A percentile compares a stretch with the other conserved stretches of the same genome.
Conservation (phyloP, 208 protist genomes). For the Spongospora subterranea region DNA sequence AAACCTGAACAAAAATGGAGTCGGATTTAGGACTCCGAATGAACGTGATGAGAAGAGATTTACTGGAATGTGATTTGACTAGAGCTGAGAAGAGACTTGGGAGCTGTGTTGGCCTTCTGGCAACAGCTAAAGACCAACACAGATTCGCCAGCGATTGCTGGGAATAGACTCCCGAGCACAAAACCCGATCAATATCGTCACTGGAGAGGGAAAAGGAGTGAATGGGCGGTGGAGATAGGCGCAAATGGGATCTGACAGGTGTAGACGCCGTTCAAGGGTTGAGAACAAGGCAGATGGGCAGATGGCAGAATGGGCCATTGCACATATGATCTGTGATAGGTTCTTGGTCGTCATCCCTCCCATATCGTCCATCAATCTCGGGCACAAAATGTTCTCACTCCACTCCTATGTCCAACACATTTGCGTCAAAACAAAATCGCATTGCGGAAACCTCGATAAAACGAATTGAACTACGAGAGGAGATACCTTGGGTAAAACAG, state of each 20-base stretch:
- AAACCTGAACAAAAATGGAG: background rate
- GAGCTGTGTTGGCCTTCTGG: background rate
- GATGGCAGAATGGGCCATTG: background rate
- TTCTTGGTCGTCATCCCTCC: background rate
- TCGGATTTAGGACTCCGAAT: background rate
- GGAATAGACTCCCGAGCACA: background rate
- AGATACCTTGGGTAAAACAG: background rate
- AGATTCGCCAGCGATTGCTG: slow-evolving; percentile 22
- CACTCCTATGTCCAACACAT: background rate
- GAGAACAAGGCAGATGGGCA: background rate
- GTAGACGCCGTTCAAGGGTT: background rate
- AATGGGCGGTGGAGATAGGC: background rate
- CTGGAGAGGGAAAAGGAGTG: background rate
- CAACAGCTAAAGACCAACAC: slow-evolving; percentile 24
- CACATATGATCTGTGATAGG: background rate
- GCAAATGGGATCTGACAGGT: background rate
- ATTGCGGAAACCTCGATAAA: too few relatives aligned
- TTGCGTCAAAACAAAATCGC: background rate
- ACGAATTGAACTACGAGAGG: background rate
- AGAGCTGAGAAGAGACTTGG: background rate
- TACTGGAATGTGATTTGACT: background rate
- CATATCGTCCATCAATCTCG: background rate
- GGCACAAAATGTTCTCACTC: background rate
- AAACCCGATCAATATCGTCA: too few relatives aligned
- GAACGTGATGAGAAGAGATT: background rate